Evolutionary conservation across 1,284 basidiomycete genomes (phyloP).

Genomic region (Spongispora temasekensis): DNA sequence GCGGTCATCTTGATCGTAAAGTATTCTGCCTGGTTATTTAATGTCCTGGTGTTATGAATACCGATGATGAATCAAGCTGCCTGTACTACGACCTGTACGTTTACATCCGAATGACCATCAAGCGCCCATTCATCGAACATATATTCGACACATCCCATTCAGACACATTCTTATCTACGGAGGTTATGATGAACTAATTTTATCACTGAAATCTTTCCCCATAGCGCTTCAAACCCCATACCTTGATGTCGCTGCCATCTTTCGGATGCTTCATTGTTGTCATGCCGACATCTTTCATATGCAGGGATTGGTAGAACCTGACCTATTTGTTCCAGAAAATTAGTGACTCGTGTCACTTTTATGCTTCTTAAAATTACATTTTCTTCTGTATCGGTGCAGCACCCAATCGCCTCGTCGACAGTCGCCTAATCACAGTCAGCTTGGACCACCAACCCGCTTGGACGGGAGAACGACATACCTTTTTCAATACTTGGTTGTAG

Average conservation of each 20-base stretch:
- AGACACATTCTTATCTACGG: neutral
- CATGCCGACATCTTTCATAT: neutral
- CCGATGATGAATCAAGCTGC: too few species aligned
- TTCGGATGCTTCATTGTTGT: neutral
- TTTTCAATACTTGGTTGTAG: neutral
- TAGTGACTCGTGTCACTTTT: neutral
- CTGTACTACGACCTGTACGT: too few species aligned
- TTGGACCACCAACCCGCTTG: too few species aligned
- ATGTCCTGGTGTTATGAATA: too few species aligned
- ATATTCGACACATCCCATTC: neutral
- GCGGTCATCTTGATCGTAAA: too few species aligned
- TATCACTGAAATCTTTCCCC: neutral
- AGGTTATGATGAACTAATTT: neutral
- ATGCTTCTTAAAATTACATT: conserved; percentile 1
- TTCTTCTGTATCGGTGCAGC: conserved; percentile 5
- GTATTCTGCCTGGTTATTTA: too few species aligned
- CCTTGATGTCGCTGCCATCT: neutral
- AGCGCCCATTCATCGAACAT: too few species aligned
- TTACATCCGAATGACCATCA: too few species aligned
- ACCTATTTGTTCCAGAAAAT: conserved; percentile 1
- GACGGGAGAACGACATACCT: neutral
- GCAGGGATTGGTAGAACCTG: conserved; percentile 6
- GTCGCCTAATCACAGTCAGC: neutral
- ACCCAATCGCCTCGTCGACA: conserved; percentile 4
- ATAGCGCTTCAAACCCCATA: conserved; percentile 6